Evolutionary conservation across 2,329 filamentous ascomycete genomes (phyloP).

Genomic region (Pezicula neosporulosa): DNA sequence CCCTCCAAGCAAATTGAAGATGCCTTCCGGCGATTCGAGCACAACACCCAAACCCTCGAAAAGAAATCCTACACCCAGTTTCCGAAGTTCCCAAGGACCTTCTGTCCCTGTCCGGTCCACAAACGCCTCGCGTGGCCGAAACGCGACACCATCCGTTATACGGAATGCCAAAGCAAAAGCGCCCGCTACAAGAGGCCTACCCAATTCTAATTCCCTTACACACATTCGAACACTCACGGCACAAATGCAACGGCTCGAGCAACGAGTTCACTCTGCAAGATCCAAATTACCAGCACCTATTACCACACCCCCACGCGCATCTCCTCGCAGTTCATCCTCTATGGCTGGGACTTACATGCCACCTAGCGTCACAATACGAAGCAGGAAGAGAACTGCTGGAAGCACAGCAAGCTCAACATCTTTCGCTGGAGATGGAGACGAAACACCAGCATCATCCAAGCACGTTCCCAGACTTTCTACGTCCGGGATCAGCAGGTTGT

Average conservation of each 20-base stretch:
- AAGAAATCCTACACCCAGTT: slow-evolving; percentile 16
- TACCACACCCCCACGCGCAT: slow-evolving; percentile 73
- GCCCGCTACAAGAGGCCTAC: slow-evolving; percentile 36
- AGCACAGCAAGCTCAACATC: slow-evolving; percentile 30
- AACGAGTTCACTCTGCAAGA: slow-evolving; percentile 84
- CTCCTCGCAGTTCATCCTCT: slow-evolving; percentile 56
- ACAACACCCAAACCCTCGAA: slow-evolving; percentile 48
- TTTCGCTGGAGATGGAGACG: slow-evolving; percentile 18
- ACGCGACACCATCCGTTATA: slow-evolving; percentile 31
- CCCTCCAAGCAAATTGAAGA: slow-evolving; percentile 40
- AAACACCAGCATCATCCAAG: slow-evolving; percentile 34
- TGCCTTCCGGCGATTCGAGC: slow-evolving; percentile 52
- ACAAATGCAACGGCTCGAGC: slow-evolving; percentile 95
- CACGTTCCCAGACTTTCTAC: slow-evolving; percentile 58
- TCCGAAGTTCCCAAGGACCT: slow-evolving; percentile 21
- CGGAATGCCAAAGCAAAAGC: slow-evolving; percentile 38
- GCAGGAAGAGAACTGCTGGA: slow-evolving; percentile 64
- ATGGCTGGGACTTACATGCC: slow-evolving; percentile 42
- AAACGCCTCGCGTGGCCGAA: slow-evolving; percentile 17
- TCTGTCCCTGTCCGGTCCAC: slow-evolving; percentile 7
- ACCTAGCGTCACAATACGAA: slow-evolving; percentile 61
- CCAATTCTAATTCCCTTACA: slow-evolving; percentile 69
- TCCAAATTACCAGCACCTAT: slow-evolving; percentile 86
- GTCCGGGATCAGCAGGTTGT: slow-evolving; percentile 59
- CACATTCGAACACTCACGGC: slow-evolving; percentile 93